A percentile compares a stretch with the other conserved stretches of the same genome.
phyloP scores from a whole-genome alignment of 495 filamentous ascomycete species.

The Hypoxylon cercidicola region DNA sequence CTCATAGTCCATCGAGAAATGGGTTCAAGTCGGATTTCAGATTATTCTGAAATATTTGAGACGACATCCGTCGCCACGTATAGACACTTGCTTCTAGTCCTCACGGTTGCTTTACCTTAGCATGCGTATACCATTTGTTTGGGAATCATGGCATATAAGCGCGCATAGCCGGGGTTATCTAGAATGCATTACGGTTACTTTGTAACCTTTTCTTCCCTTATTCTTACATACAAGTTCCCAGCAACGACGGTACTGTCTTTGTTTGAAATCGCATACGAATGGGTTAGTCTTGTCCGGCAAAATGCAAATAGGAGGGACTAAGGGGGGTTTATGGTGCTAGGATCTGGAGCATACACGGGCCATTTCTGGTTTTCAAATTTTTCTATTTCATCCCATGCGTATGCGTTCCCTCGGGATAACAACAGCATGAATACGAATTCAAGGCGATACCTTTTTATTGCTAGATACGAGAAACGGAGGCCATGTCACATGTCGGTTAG shows the following conservation, averaged over 20 bases:
- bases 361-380: conserved; percentile 8
- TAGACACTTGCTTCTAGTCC: conserved; percentile 4
- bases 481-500: conserved; percentile 2
- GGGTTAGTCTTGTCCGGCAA: conserved; percentile 12
- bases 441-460: neutral
- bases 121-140: conserved; percentile 2
- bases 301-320: conserved; percentile 15
- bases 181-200: conserved; percentile 1
- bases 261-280: conserved; percentile 7
- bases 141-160: neutral
- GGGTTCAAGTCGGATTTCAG: neutral
- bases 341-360: conserved; percentile 27
- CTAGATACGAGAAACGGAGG: conserved; percentile 5
- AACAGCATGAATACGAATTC: neutral
- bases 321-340: conserved; percentile 5
- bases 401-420: conserved; percentile 5
- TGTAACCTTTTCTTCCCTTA: conserved; percentile 8
- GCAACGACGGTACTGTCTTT: neutral
- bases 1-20: neutral
- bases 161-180: conserved; percentile 4
- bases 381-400: neutral
- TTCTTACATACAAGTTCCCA: conserved; percentile 1
- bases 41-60: neutral
- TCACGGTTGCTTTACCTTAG: neutral
- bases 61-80: neutral